Base-by-base conservation (phyloP, 2,329 filamentous ascomycete species). In the Colletotrichum australisinense region DNA sequence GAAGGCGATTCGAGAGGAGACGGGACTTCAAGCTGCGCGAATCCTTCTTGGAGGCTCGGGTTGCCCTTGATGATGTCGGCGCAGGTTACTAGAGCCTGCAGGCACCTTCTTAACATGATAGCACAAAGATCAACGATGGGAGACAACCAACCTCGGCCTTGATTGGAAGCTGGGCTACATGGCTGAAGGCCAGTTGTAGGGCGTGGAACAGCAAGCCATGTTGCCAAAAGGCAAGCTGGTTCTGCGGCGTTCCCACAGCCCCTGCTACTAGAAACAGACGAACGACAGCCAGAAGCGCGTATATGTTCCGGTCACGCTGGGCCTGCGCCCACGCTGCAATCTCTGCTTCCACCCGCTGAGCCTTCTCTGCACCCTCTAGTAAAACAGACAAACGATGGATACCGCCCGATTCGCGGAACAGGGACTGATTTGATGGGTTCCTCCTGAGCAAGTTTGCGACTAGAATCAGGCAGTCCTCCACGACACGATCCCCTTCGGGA, bases 391-490 rank as follows among this genome's bases (percentile, higher is more conserved):
- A 86, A 76, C 92, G 92, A 26, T 89, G 88, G 16, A 97, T 91
- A 79, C 93, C 95, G 1, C 95, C 95, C 57, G 94, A 96, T 81
- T 99, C 97, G 69, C 96, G 90, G 81, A 99, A 98, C 69, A 96
- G 92, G 12, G 95, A 94, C 82, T 99, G 97, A 79, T 99, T 99
- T 2, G 95, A 97, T 1, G 92, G 86, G 80, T 98, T 98, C 77
- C 95, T 89, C 42, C 93, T 91, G 32, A 99, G 86, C 14, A 99
- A 89, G 81, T 98, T 98, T 55, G 95, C 95, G 62, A 98, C 86
- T 66, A 99, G 87, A 70, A 97, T 96, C 24, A 99, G 86, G 77
- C 95, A 98, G 82, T 99, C 97, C 82, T 98, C 96, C 3, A 98
- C 94, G 14, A 94, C 90, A 74, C 96, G 93, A 55, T 94, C 95